phyloP scores from a whole-genome alignment of 306 rosid species.

The Lotus japonicus region DNA sequence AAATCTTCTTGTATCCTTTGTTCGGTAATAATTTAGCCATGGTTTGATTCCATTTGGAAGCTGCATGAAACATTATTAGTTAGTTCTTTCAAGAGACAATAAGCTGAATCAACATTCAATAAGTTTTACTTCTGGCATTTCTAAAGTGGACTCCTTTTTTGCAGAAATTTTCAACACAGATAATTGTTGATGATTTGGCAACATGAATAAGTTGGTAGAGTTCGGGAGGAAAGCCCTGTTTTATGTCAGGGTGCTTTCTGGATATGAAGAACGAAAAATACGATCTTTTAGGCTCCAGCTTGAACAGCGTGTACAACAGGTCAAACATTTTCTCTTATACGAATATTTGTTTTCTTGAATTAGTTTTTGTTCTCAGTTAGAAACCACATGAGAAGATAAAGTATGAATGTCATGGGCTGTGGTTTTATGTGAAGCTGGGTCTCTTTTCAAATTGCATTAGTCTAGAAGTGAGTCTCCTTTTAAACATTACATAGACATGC shows the following conservation, averaged over 20 bases:
- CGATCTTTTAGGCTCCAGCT: slow-evolving; percentile 53
- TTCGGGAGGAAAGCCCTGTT: slow-evolving; percentile 65
- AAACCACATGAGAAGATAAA: background rate
- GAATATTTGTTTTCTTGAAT: background rate
- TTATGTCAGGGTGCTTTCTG: slow-evolving; percentile 73
- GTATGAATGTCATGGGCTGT: too few relatives aligned
- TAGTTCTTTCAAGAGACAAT: too few relatives aligned
- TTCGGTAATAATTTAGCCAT: too few relatives aligned
- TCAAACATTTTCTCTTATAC: slow-evolving; percentile 7
- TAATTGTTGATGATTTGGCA: slow-evolving; percentile 22
- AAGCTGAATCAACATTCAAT: background rate
- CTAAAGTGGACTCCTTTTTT: slow-evolving; percentile 3
- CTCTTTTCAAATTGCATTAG: background rate
- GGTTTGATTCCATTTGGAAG: too few relatives aligned
- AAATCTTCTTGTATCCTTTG: too few relatives aligned
- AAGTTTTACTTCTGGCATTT: background rate
- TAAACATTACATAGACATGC: background rate
- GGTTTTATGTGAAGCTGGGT: too few relatives aligned
- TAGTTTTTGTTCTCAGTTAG: background rate
- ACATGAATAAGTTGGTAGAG: slow-evolving; percentile 36
- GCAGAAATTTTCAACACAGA: slow-evolving; percentile 23
- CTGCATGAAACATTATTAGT: too few relatives aligned
- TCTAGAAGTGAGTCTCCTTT: slow-evolving; percentile 9
- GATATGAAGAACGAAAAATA: slow-evolving; percentile 87
- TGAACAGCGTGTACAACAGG: slow-evolving; percentile 40